Conservation (phyloP, 2,329 filamentous ascomycete genomes). For the Fusarium albosuccineum region DNA sequence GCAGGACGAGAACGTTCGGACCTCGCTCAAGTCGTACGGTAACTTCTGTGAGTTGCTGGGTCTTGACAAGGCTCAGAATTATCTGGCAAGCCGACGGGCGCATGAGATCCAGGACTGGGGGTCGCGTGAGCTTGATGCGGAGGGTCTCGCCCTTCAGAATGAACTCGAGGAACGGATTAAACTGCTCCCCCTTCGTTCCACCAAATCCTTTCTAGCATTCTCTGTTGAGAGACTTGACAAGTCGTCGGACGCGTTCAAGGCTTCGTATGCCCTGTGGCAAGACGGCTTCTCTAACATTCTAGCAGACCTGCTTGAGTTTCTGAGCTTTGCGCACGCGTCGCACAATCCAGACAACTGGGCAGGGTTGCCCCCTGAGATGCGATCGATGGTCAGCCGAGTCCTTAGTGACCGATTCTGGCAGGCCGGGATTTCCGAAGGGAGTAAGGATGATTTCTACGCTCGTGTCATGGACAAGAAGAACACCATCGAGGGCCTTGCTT, state of each 20-base stretch:
- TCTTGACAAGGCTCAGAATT: constrained; percentile 83
- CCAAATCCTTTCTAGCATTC: constrained; percentile 91
- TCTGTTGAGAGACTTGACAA: constrained; percentile 91
- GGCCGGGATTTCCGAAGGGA: constrained; percentile 94
- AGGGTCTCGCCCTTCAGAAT: constrained; percentile 82
- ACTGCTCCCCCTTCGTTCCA: constrained; percentile 83
- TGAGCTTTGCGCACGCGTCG: constrained; percentile 91
- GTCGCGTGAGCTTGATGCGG: constrained; percentile 78
- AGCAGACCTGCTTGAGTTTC: constrained; percentile 85
- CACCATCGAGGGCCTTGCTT: constrained; percentile 93
- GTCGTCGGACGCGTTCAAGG: constrained; percentile 77
- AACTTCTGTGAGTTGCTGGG: constrained; percentile 85
- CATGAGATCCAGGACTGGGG: constrained; percentile 88
- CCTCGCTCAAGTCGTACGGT: constrained; percentile 78
- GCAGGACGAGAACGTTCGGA: constrained; percentile 77
- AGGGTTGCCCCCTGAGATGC: constrained; percentile 80
- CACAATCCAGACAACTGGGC: constrained; percentile 90
- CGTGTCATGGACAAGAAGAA: constrained; percentile 89
- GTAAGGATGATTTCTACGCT: constrained; percentile 96
- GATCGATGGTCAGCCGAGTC: constrained; percentile 81
- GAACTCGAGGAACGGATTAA: constrained; percentile 82
- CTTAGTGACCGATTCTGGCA: constrained; percentile 98
- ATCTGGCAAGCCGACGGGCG: constrained; percentile 79
- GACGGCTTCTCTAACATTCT: constrained; percentile 85
- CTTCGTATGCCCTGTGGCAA: constrained; percentile 86